These are phyloP conservation scores for Lachnellula cervina DNA, from an alignment of 2,329 filamentous ascomycete genomes.

Conservation along the genomic window DNA sequence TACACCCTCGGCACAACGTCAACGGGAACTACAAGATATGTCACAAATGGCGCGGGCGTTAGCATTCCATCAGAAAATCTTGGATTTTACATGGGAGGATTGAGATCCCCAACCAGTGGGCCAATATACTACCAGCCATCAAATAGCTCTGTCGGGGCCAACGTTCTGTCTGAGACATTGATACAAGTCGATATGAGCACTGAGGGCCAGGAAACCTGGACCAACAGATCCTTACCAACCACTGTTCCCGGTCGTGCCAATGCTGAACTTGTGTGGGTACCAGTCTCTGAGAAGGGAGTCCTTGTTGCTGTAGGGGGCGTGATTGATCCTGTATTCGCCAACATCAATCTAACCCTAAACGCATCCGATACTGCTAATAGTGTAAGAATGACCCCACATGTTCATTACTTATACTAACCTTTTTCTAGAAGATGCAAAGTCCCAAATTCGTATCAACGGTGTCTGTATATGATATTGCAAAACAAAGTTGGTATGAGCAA, in stretches of 20 bases:
- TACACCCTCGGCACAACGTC: slow-evolving; percentile 41
- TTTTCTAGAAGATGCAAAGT: slow-evolving; percentile 53
- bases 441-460: slow-evolving; percentile 66
- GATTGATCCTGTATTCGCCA: slow-evolving; percentile 49
- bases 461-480: slow-evolving; percentile 70
- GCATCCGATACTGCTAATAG: slow-evolving; percentile 36
- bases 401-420: slow-evolving; percentile 20
- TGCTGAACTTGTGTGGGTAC: slow-evolving; percentile 68
- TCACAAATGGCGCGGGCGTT: slow-evolving; percentile 59
- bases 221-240: slow-evolving; percentile 48
- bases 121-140: slow-evolving; percentile 38
- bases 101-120: slow-evolving; percentile 47
- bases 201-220: slow-evolving; percentile 49
- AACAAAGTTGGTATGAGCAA: slow-evolving; percentile 68
- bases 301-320: slow-evolving; percentile 75
- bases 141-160: slow-evolving; percentile 21
- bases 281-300: slow-evolving; percentile 70
- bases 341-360: slow-evolving; percentile 1
- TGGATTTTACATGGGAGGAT: slow-evolving; percentile 66
- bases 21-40: slow-evolving; percentile 50
- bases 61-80: slow-evolving; percentile 66
- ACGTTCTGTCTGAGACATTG: slow-evolving; percentile 48
- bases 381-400: slow-evolving; percentile 29
- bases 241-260: slow-evolving; percentile 52
- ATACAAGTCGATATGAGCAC: slow-evolving; percentile 56